Evolutionary conservation across 2,329 filamentous ascomycete species (phyloP).

Genomic region (Hymenotorrendiella dingleyae): DNA sequence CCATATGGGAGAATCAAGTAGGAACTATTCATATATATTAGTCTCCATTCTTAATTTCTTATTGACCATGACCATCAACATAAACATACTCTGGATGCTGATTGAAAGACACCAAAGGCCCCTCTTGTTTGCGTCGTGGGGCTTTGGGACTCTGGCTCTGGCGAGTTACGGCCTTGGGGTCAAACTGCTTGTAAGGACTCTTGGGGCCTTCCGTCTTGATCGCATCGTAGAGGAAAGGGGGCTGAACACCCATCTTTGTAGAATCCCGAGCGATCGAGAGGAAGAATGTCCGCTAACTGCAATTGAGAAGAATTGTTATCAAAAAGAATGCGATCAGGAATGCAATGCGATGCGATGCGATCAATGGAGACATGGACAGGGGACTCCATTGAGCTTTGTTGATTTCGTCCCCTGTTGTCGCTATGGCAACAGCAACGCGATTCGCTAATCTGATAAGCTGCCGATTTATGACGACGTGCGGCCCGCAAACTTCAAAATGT

Average conservation of each 20-base stretch:
- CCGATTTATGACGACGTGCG: no score
- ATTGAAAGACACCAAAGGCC: constrained; percentile 77
- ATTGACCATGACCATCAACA: no score
- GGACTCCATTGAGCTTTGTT: neutral
- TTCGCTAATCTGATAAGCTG: no score
- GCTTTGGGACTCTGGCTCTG: constrained; percentile 65
- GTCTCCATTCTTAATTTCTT: constrained; percentile 3
- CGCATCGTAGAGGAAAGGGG: constrained; percentile 69
- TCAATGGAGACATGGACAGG: constrained; percentile 19
- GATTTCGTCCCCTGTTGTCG: constrained; percentile 13
- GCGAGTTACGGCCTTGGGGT: constrained; percentile 79
- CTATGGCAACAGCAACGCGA: no score
- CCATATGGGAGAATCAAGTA: constrained; percentile 60
- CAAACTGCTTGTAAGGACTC: constrained; percentile 58
- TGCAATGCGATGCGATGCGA: constrained; percentile 8
- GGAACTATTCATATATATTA: constrained; percentile 30
- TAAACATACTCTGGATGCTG: constrained; percentile 72
- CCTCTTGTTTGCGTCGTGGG: constrained; percentile 59
- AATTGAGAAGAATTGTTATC: constrained; percentile 8
- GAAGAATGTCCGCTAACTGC: constrained; percentile 7
- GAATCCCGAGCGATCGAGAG: no score
- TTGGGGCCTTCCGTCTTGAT: constrained; percentile 40
- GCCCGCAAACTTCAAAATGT: constrained; percentile 18
- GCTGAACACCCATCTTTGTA: constrained; percentile 48
- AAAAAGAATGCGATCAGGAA: constrained; percentile 17